Evolutionary conservation across 1,139 yeast species (phyloP).

Genomic region (Geotrichum klebahnii): DNA sequence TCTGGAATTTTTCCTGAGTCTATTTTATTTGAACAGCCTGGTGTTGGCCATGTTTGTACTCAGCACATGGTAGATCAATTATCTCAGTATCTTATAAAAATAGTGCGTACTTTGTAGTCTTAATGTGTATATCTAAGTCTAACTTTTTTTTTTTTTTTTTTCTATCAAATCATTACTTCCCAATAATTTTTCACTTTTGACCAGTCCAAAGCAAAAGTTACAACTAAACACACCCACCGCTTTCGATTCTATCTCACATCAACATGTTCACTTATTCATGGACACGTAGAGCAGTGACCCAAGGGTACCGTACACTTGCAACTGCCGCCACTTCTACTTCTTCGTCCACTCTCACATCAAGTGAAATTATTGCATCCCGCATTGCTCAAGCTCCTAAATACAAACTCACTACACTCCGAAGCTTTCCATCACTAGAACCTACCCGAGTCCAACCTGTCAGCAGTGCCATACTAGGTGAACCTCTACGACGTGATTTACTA

Average conservation of each 20-base stretch:
- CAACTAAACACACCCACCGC: not conserved
- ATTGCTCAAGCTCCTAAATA: conserved; percentile 58
- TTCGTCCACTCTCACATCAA: conserved; percentile 12
- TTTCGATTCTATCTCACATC: not conserved
- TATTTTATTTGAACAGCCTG: conserved; percentile 8
- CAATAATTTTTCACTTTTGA: not conserved
- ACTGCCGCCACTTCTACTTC: not conserved
- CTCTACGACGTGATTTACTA: conserved; percentile 81
- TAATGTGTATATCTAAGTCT: conserved; percentile 1
- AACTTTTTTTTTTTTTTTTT: not conserved
- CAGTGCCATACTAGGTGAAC: conserved; percentile 59
- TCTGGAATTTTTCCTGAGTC: not conserved
- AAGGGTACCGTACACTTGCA: conserved; percentile 7
- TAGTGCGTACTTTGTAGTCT: conserved; percentile 12
- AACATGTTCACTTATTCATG: conserved; percentile 4
- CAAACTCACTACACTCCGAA: conserved; percentile 73
- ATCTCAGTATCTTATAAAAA: conserved; percentile 1
- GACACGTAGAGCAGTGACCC: conserved; percentile 1
- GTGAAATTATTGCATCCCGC: conserved; percentile 20
- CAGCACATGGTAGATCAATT: conserved; percentile 16
- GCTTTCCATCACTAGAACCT: conserved; percentile 90
- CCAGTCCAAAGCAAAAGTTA: not conserved
- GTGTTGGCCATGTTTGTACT: conserved; percentile 20
- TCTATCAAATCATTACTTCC: conserved; percentile 11
- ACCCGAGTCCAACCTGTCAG: conserved; percentile 71